Percentiles rank a stretch among this genome's conserved stretches.
Conservation (phyloP, 73 alveolate genomes). For the Paramecium pentaurelia region DNA sequence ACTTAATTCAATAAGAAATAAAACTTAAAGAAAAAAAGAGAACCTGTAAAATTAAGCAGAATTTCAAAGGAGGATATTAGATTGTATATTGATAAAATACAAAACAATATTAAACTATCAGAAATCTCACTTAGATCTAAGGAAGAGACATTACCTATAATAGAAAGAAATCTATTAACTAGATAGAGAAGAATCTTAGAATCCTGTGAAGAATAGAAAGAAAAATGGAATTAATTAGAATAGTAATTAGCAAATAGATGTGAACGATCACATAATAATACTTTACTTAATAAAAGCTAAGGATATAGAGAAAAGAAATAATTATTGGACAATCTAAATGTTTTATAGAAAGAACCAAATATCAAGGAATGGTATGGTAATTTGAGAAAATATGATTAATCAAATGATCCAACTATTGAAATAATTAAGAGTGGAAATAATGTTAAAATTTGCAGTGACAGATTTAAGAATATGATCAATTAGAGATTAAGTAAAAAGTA, state of each 20-base stretch:
- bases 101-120: background rate
- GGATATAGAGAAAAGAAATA: background rate
- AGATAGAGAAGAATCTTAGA: conserved; percentile 16
- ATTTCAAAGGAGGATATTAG: background rate
- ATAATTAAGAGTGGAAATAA: background rate
- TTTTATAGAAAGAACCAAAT: background rate
- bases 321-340: background rate
- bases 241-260: background rate
- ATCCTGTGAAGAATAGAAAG: background rate
- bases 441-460: background rate
- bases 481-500: background rate
- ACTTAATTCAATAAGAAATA: background rate
- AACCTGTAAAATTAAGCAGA: background rate
- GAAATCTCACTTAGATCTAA: background rate
- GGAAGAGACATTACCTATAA: background rate
- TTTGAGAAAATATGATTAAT: background rate
- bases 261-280: background rate
- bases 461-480: background rate
- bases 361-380: background rate
- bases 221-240: background rate
- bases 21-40: background rate
- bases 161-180: background rate
- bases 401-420: background rate
- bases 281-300: background rate
- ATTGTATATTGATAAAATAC: background rate